Conservation (phyloP, 2,329 filamentous ascomycete species). For the Talaromyces atroroseus region DNA sequence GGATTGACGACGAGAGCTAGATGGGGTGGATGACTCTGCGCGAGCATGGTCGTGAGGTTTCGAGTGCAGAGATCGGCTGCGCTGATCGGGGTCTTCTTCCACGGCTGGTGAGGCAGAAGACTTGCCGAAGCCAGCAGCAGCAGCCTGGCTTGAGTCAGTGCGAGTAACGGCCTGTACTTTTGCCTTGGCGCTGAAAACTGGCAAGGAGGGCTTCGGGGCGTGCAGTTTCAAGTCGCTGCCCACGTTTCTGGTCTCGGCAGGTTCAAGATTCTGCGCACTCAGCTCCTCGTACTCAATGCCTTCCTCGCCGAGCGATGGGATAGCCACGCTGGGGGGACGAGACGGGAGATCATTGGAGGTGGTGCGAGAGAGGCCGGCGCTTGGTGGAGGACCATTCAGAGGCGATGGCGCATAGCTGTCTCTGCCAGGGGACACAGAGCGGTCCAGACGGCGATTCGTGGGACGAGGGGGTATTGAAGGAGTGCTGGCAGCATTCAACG, state of each 20-base stretch:
- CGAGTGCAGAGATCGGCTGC: conserved; percentile 55
- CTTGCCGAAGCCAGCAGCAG: conserved; percentile 76
- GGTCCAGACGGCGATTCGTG: conserved; percentile 57
- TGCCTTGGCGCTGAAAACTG: conserved; percentile 73
- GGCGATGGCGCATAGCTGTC: conserved; percentile 81
- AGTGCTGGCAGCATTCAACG: conserved; percentile 33
- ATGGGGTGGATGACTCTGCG: conserved; percentile 39
- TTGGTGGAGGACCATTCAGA: conserved; percentile 62
- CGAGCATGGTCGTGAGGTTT: conserved; percentile 53
- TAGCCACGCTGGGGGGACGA: conserved; percentile 69
- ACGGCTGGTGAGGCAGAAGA: conserved; percentile 39
- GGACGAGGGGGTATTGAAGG: conserved; percentile 70
- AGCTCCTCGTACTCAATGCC: conserved; percentile 78
- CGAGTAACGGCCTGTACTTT: conserved; percentile 79
- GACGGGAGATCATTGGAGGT: conserved; percentile 34
- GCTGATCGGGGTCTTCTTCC: conserved; percentile 47
- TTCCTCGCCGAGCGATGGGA: conserved; percentile 85
- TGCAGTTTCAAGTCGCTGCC: conserved; percentile 78
- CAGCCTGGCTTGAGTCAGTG: conserved; percentile 83
- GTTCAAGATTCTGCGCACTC: conserved; percentile 45
- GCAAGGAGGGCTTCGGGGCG: conserved; percentile 81
- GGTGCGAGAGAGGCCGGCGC: conserved; percentile 27
- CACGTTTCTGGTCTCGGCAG: conserved; percentile 71
- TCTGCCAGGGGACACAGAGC: conserved; percentile 70
- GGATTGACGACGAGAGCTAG: conserved; percentile 50